phyloP scores from a whole-genome alignment of 352 stramenopile species.

The Phytophthora idaei region DNA sequence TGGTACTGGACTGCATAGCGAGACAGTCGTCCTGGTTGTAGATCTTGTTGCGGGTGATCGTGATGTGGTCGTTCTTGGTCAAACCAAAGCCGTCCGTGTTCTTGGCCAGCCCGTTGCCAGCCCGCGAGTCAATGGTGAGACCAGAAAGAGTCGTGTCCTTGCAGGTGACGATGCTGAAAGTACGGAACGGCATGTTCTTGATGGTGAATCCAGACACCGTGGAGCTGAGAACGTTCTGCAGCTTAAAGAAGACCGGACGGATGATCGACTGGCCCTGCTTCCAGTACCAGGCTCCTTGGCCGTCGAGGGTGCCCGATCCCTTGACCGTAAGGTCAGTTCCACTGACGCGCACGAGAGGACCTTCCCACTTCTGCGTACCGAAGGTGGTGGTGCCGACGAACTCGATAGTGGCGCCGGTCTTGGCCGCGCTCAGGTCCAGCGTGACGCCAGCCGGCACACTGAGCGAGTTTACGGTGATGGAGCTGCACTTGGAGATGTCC shows the following conservation, averaged over 20 bases:
- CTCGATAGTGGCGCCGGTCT: conserved; percentile 31
- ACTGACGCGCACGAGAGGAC: conserved; percentile 32
- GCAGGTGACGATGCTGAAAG: conserved; percentile 32
- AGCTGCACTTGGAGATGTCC: conserved; percentile 14
- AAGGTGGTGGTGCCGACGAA: conserved; percentile 43
- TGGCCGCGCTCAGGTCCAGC: conserved; percentile 25
- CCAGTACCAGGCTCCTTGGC: conserved; percentile 44
- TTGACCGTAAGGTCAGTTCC: conserved; percentile 24
- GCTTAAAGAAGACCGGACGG: conserved; percentile 17
- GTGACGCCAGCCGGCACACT: background rate
- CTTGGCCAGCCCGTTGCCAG: conserved; percentile 13
- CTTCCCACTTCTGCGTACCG: conserved; percentile 32
- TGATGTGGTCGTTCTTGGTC: conserved; percentile 19
- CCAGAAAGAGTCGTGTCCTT: conserved; percentile 19
- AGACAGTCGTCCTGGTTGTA: conserved; percentile 26
- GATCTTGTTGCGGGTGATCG: conserved; percentile 20
- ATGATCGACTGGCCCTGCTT: conserved; percentile 30
- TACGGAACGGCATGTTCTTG: conserved; percentile 34
- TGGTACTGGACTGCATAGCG: conserved; percentile 25
- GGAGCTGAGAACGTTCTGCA: conserved; percentile 16
- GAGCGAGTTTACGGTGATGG: background rate
- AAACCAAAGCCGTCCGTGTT: conserved; percentile 22
- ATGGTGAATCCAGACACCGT: conserved; percentile 35
- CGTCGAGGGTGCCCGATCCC: conserved; percentile 35
- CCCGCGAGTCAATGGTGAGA: conserved; percentile 13